Evolutionary conservation across 2,329 filamentous ascomycete species (phyloP).

Genomic region (Alternaria infectoria): DNA sequence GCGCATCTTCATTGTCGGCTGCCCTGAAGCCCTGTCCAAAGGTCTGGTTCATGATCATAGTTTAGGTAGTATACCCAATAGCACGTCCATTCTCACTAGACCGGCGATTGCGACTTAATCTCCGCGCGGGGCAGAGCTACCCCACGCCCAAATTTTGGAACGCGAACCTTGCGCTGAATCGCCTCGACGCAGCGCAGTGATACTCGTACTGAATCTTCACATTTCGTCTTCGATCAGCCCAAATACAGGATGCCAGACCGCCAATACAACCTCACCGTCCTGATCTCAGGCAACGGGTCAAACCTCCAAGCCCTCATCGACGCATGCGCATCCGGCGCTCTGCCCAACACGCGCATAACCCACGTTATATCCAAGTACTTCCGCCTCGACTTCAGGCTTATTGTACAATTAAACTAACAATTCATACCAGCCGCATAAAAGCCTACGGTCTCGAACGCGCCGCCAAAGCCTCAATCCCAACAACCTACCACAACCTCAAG

Average conservation of each 20-base stretch:
- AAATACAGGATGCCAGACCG: slow-evolving; percentile 26
- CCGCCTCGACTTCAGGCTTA: neutral
- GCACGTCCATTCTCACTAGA: neutral
- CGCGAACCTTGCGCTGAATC: neutral
- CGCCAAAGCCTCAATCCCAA: slow-evolving; percentile 67
- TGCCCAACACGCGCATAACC: slow-evolving; percentile 62
- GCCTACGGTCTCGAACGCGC: slow-evolving; percentile 71
- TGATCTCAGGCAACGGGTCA: slow-evolving; percentile 68
- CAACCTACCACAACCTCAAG: slow-evolving; percentile 81
- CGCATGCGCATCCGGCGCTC: slow-evolving; percentile 56
- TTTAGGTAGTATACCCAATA: slow-evolving; percentile 12
- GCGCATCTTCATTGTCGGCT: neutral
- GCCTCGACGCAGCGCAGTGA: neutral
- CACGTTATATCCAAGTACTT: slow-evolving; percentile 64
- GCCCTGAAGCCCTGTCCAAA: neutral
- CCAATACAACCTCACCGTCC: slow-evolving; percentile 65
- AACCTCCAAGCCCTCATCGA: slow-evolving; percentile 82
- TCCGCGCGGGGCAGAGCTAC: slow-evolving; percentile 22
- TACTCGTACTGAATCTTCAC: neutral
- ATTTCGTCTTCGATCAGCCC: neutral
- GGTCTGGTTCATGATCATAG: slow-evolving; percentile 1
- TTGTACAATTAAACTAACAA: neutral
- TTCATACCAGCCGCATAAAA: slow-evolving; percentile 52
- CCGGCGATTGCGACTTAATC: slow-evolving; percentile 12
- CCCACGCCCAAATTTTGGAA: slow-evolving; percentile 33